Base-by-base conservation (phyloP, 192 early-diverging fungal species). In the Podila minutissima region DNA sequence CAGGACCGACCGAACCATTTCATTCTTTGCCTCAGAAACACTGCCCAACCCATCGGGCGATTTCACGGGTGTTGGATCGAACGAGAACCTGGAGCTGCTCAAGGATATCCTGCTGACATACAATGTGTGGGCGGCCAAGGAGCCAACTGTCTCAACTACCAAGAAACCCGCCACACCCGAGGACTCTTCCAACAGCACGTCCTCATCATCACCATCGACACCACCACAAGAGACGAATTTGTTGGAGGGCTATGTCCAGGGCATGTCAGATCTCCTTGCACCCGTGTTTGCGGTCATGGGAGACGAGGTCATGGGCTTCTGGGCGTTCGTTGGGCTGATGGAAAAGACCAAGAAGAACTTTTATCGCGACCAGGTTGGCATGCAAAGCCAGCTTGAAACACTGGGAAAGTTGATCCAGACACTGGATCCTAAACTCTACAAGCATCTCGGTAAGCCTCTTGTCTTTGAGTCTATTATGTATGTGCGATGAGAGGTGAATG, bases 241-340 rank as follows among this genome's bases (percentile, higher is more conserved):
- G 11, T 38, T 81, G 19, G 71, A 69, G 50, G 96, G 96, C 28
- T 98, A 97, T 71, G 97, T 98, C 1, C 97, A 99, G 82, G 98
- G 98, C 15, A 99, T 99, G 98, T 94, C 92, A 26, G 98, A 99
- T 71, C 86, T 99, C 24, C 85, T 96, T 49, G 91, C 96, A 22
- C 97, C 98, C 11, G 86, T 98, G 9, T 93, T 95, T 86, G 94
- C 90, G 13, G 93, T 96, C 6, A 93, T 97, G 83, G 84, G 89
- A 57, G 94, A 98, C 71, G 98, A 98, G 84, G 90, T 90, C 29
- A 86, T 97, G 29, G 88, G 95, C 1, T 99, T 99, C 71, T 99
- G 97, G 96, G 93, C 92, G 33, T 98, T 98, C 82, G 89, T 89
- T 0, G 88, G 85, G 17, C 92, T 96, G 64, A 99, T 99, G 98